Evolutionary conservation across 768 basidiomycete genomes (phyloP), one percentile per base, ranked within the genome.

Genomic region (Calocybe cyanea): DNA sequence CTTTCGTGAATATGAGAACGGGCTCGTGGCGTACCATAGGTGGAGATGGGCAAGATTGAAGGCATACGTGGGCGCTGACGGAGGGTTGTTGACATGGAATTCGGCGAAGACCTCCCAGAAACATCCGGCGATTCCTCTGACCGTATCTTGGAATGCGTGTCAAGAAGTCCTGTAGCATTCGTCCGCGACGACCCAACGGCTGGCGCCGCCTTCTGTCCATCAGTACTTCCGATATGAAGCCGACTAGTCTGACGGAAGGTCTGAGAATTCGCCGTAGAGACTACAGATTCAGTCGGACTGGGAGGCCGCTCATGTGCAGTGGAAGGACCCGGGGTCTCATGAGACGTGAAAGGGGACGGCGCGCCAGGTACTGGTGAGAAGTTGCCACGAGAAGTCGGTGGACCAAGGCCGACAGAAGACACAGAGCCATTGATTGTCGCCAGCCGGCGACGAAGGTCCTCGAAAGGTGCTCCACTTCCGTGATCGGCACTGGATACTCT

Each of bases 201-300:
- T 20, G 96, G 88, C 0, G 90, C 88, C 3, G 89, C 93, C 59
- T 95, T 94, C 53, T 83, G 83, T 1, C 82, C 77, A 52, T 92
- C 91, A 10, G 73, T 74, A 39, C 81, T 79, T 5, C 85, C 85
- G 11, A 87, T 71, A 20, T 87, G 86, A 35, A 89, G 61, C 31
- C 83, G 72, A 50, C 82, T 83, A 11, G 75, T 61, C 2, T 75
- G 75, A 17, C 77, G 72, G 44, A 83, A 70, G 1, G 76, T 73
- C 9, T 77, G 72, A 0, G 86, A 85, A 52, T 85, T 86, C 0
- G 83, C 65, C 4, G 78, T 78, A 2, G 91, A 92, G 5, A 85
- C 63, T 1, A 87, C 76, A 0, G 91, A 93, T 21, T 92, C 92
- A 0, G 91, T 83, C 0, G 92, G 92, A 56, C 90, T 94, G 38